Conservation (phyloP, 2,329 filamentous ascomycete genomes). For the Colletotrichum sp. region DNA sequence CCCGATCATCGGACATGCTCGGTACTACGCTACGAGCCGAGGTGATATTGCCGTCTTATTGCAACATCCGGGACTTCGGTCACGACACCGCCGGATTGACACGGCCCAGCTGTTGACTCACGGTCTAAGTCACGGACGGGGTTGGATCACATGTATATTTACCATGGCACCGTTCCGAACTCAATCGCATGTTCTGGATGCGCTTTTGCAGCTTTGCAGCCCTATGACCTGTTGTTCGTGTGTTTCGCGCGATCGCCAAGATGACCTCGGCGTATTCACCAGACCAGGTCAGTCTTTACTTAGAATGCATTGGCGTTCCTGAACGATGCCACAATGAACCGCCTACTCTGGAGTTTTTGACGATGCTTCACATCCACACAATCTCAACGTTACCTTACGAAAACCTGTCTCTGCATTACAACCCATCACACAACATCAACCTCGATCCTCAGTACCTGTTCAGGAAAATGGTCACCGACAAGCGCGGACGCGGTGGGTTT, state of each 20-base stretch:
- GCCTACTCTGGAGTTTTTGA: not conserved
- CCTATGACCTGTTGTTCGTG: not conserved
- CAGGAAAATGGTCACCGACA: conserved; percentile 49
- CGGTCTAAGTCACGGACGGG: not conserved
- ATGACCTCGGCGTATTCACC: not conserved
- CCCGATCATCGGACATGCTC: conserved; percentile 16
- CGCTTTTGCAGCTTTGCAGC: not conserved
- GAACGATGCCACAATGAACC: not conserved
- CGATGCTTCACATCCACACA: conserved; percentile 44
- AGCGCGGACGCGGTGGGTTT: conserved; percentile 58
- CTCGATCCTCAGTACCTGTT: conserved; percentile 54
- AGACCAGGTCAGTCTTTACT: not conserved
- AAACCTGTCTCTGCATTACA: conserved; percentile 61
- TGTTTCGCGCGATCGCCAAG: not conserved
- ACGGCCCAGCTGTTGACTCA: not conserved
- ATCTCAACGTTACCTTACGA: conserved; percentile 61
- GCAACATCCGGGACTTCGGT: not conserved
- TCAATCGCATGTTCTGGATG: not conserved
- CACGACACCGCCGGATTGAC: not conserved
- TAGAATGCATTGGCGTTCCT: not conserved
- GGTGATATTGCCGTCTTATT: not conserved
- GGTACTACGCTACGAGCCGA: conserved; percentile 1
- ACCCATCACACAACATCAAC: conserved; percentile 36
- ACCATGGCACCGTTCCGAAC: not conserved
- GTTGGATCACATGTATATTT: not conserved